Evolutionary conservation across 2,329 filamentous ascomycete species (phyloP), one percentile per base, ranked within the genome.

Genomic region (Microcyclospora pomicola): DNA sequence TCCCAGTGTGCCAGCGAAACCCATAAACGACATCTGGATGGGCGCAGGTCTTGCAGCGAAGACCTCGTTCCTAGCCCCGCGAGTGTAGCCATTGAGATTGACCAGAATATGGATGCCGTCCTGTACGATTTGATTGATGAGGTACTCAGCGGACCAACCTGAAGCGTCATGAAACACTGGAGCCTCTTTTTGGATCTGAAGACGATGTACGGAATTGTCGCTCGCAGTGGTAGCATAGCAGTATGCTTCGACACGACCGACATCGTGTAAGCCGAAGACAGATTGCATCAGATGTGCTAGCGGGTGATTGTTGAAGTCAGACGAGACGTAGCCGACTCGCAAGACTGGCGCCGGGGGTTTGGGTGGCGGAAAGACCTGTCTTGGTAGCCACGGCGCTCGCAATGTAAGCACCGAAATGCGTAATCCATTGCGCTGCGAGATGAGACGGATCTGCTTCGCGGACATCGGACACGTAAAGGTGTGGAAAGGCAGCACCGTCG

Each of bases 21-120:
- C 91, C 91, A 98, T 98, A 54, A 98, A 98, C 0, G 91, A 94
- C 91, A 98, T 98, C 49, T 98, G 91, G 32, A 98, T 85, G 0
- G 91, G 91, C 2, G 87, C 86, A 12, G 91, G 85, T 16, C 92
- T 77, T 15, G 91, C 91, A 15, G 91, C 91, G 58, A 98, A 98
- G 3, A 98, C 80, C 56, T 98, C 91, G 50, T 98, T 98, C 15
- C 87, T 77, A n/a, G 91, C 91, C 24, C 91, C 91, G 38, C 91
- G 74, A 0, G 91, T 98, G 59, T 98, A 98, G 9, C 91, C 91
- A 52, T 98, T 98, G n/a, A 98, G 70, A 47, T 98, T 98, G 51
- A 98, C 77, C 14, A 98, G 71, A 31, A 98, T 91, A 55, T 98
- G 91, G 36, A 98, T 91, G 6, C 79, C 77, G 55, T 98, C 91